Evolutionary conservation across 2,329 filamentous ascomycete genomes (phyloP), one percentile per base, ranked within the genome.

Genomic region (Colletotrichum sp.): DNA sequence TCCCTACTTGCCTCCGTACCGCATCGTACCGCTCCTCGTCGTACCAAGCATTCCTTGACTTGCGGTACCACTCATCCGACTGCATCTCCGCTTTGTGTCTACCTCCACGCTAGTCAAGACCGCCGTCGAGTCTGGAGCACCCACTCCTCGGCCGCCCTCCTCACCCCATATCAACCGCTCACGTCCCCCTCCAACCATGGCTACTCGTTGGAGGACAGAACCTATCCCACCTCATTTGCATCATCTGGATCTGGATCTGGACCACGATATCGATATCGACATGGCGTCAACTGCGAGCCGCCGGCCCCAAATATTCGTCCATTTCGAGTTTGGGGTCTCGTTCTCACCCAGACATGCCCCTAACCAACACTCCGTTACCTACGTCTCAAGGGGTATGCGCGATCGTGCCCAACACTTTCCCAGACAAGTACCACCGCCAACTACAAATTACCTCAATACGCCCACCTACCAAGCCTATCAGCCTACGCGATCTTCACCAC

Each of bases 261-360:
- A 52, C 43, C 43, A 48, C 38, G 38, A 48, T 12, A n/a, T 21
- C 26, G 58, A 62, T 21, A 36, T 34, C 78, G 76, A 71, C 74
- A 79, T 75, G 78, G 79, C 82, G 75, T 78, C 78, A 64, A 78
- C 74, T 76, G 72, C 78, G 55, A 74, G 82, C 26, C 79, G 81
- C 28, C 83, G 82, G 32, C 87, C 87, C 32, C 86, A 88, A 73
- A 82, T 90, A 70, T 90, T 89, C 73, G 81, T 90, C 12, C 87
- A 89, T 70, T 81, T 91, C 74, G 88, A 89, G 79, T 88, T 90
- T 74, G 88, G 89, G 34, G 81, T 91, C 28, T 89, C 88, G 1
- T 89, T 87, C 85, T 84, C 85, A 30, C 83, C 84, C n/a, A 85
- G 84, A 52, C 84, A 87, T 71, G 75, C 85, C 15, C 83, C 86